These are phyloP conservation scores for Wallacemonas sp. DNA, from an alignment of 208 protist species.

Conservation along the genomic window DNA sequence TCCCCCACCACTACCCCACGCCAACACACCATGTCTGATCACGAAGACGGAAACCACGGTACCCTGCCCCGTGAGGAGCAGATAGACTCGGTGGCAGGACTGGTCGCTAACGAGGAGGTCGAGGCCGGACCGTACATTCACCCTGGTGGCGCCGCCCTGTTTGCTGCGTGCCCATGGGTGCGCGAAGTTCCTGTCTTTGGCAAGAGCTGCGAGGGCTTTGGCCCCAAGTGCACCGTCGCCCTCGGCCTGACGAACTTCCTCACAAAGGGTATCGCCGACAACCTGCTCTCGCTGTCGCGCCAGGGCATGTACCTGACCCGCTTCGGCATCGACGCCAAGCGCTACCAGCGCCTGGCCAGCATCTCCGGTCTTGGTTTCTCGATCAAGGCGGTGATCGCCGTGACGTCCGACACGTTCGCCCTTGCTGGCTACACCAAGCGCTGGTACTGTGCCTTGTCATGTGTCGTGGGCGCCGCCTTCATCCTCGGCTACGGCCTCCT, in stretches of 20 bases:
- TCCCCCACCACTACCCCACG: no score
- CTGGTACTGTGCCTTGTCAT: constrained; percentile 28
- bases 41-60: neutral
- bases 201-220: constrained; percentile 24
- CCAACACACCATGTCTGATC: constrained; percentile 15
- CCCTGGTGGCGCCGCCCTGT: constrained; percentile 20
- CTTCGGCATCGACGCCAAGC: constrained; percentile 25
- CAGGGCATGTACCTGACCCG: constrained; percentile 22
- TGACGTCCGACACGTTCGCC: constrained; percentile 30
- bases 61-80: neutral
- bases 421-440: constrained; percentile 36
- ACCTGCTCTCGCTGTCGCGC: constrained; percentile 18
- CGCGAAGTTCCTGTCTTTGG: constrained; percentile 25
- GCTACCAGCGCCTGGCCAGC: constrained; percentile 30
- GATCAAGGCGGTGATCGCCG: constrained; percentile 33
- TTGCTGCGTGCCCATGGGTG: constrained; percentile 18
- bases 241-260: constrained; percentile 36
- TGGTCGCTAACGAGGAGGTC: constrained; percentile 17
- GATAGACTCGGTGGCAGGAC: constrained; percentile 9
- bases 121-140: constrained; percentile 19
- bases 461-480: constrained; percentile 23
- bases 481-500: constrained; percentile 23
- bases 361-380: constrained; percentile 30
- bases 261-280: constrained; percentile 29
- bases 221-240: constrained; percentile 22